Evolutionary conservation across 148 eudicot genomes (phyloP).

Genomic region (Spergularia marina): DNA sequence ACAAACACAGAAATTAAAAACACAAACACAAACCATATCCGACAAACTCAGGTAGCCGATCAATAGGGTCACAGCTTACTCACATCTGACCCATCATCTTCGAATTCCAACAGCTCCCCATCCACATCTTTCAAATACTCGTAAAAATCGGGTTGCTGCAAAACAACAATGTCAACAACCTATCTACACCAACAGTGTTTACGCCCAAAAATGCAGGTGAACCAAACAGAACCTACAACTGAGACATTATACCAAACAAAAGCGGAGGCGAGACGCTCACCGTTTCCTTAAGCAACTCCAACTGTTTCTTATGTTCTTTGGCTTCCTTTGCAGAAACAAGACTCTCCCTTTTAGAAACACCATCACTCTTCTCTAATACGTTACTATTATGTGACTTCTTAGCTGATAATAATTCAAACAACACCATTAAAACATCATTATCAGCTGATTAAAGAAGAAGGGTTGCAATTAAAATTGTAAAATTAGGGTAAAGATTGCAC

Average conservation of each 20-base stretch:
- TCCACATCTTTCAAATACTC: conserved; percentile 79
- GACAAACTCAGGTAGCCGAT: conserved; percentile 1
- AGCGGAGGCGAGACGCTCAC: conserved; percentile 25
- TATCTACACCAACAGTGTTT: neutral
- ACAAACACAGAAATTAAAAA: neutral
- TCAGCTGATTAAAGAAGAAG: neutral
- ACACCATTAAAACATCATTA: neutral
- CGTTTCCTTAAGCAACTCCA: conserved; percentile 71
- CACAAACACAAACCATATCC: conserved; percentile 6
- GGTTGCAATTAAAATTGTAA: neutral
- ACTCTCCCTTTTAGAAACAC: conserved; percentile 9
- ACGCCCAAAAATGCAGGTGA: neutral
- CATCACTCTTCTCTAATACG: conserved; percentile 24
- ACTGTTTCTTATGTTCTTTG: conserved; percentile 51
- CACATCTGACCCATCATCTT: conserved; percentile 77
- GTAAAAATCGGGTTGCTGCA: conserved; percentile 91
- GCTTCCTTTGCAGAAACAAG: conserved; percentile 41
- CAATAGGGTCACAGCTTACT: conserved; percentile 30
- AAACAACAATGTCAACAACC: conserved; percentile 8
- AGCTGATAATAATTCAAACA: conserved; percentile 28
- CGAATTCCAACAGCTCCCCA: conserved; percentile 72
- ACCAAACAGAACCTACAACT: no score
- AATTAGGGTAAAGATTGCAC: conserved; percentile 15
- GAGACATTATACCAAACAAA: neutral
- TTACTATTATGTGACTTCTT: conserved; percentile 31